These are phyloP conservation scores for Bruguiera parviflora DNA, from an alignment of 345 rosid species.

Conservation along the genomic window DNA sequence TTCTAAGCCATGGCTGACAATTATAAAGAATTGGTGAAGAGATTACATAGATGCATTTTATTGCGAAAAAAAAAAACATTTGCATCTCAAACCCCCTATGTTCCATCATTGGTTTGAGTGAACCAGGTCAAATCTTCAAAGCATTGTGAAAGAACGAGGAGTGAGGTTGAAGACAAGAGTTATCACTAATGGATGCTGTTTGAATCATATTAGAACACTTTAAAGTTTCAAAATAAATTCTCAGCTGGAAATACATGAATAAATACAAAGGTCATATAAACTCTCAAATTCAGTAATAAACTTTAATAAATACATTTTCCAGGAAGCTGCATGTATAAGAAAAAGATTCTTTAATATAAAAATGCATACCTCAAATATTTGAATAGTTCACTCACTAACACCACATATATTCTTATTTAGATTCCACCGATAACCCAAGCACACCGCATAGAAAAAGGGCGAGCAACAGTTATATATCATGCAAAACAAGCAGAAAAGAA, in stretches of 20 bases:
- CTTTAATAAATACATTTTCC: neutral
- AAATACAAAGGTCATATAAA: neutral
- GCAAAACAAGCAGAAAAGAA: slow-evolving; percentile 11
- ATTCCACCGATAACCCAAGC: neutral
- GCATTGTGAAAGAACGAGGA: no score
- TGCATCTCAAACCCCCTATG: neutral
- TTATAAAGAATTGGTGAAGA: neutral
- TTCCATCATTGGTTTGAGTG: neutral
- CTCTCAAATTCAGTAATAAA: neutral
- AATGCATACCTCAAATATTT: neutral
- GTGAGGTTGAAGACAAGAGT: no score
- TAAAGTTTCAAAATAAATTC: no score
- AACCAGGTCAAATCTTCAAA: neutral
- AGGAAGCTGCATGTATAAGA: neutral
- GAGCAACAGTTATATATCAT: slow-evolving; percentile 5
- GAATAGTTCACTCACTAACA: neutral
- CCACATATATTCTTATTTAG: neutral
- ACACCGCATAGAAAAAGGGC: neutral
- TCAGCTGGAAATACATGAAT: no score
- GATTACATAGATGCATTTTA: neutral
- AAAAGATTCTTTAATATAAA: neutral
- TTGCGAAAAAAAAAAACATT: neutral
- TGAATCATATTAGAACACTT: no score
- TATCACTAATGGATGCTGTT: no score
- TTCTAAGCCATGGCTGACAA: neutral